These are phyloP conservation scores for Talaromyces marneffei DNA, from an alignment of 2,329 filamentous ascomycete genomes.

Conservation along the genomic window DNA sequence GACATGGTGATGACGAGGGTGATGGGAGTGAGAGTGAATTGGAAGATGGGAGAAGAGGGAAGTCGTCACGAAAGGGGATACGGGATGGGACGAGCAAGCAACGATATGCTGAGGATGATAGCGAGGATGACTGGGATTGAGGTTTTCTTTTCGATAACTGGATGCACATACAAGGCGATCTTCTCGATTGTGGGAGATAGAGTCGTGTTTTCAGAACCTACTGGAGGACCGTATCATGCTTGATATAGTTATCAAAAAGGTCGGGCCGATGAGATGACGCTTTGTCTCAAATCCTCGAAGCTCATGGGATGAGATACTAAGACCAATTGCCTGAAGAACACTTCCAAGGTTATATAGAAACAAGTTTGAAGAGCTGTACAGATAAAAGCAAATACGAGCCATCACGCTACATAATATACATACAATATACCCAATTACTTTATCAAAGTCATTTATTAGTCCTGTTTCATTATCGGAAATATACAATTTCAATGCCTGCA, in stretches of 20 bases:
- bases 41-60: constrained; percentile 17
- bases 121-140: constrained; percentile 46
- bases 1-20: constrained; percentile 21
- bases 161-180: background rate
- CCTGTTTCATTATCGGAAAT: background rate
- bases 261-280: background rate
- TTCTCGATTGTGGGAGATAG: background rate
- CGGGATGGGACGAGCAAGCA: constrained; percentile 29
- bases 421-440: constrained; percentile 1
- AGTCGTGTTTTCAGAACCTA: background rate
- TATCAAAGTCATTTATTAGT: background rate
- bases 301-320: background rate
- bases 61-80: background rate
- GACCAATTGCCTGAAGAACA: background rate
- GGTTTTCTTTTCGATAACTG: background rate
- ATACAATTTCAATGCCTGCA: background rate
- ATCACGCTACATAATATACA: background rate
- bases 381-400: background rate
- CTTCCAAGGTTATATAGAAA: background rate
- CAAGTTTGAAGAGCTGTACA: background rate
- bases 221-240: background rate
- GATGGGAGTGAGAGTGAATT: constrained; percentile 22
- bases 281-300: background rate
- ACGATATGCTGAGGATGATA: constrained; percentile 29
- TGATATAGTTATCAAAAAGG: background rate